Conservation (phyloP, 768 basidiomycete species). For the Chiua virens region DNA sequence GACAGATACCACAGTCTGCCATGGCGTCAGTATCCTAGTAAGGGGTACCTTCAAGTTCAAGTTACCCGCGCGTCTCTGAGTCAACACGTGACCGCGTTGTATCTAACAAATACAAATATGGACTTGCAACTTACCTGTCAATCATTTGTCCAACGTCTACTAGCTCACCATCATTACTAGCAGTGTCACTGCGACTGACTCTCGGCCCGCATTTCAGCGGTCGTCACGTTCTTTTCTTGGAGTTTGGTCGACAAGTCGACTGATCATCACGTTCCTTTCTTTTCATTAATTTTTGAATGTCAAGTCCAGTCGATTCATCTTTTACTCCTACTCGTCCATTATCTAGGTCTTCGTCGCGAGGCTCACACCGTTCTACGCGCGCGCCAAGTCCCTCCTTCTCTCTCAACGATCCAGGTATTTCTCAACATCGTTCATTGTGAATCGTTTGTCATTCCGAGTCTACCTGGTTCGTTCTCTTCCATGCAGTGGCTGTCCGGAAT, state of each 20-base stretch:
- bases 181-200: constrained; percentile 5
- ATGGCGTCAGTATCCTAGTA: too few species aligned
- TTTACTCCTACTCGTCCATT: constrained; percentile 35
- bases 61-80: background rate
- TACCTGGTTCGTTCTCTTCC: constrained; percentile 27
- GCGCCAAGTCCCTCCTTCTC: constrained; percentile 56
- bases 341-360: constrained; percentile 52
- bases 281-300: constrained; percentile 29
- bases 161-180: constrained; percentile 8
- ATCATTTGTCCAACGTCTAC: background rate
- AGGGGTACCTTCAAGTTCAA: background rate
- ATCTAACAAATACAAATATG: constrained; percentile 25
- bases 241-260: constrained; percentile 19
- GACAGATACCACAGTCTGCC: constrained; percentile 62
- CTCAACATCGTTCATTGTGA: constrained; percentile 21
- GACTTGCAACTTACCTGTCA: constrained; percentile 3
- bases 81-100: constrained; percentile 31
- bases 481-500: constrained; percentile 68
- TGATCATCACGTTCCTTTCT: constrained; percentile 28
- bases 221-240: constrained; percentile 1
- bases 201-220: constrained; percentile 5
- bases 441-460: constrained; percentile 18
- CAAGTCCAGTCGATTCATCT: constrained; percentile 34
- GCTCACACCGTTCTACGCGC: constrained; percentile 46
- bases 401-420: constrained; percentile 67